Base-by-base conservation (phyloP, 306 rosid genomes). In the Gleditsia sinensis region DNA sequence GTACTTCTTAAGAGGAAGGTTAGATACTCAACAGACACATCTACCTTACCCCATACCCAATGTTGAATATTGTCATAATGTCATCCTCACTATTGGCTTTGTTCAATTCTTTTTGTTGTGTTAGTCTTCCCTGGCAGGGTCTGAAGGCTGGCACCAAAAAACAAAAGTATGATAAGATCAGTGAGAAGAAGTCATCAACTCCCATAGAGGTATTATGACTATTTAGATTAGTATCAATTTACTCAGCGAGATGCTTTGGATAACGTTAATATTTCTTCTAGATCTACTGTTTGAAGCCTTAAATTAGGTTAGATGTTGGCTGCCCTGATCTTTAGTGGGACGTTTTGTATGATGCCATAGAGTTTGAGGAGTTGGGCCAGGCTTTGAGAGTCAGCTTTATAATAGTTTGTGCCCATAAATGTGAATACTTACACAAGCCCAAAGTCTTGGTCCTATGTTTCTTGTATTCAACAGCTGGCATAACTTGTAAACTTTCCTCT, bases 91-190 rank as follows among this genome's bases (percentile, higher is more conserved):
- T 48, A 2, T 62, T 28, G 48, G 69, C 39, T 66, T 30, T 32
- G 48, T 69, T 28, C 75, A n/a, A 16, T 46, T 16, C 53, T 49
- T 72, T 76, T 61, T 76, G 34, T 69, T 46, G 48, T 75, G 74
- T 64, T 86, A 95, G 99, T 86, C 99, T 95, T 83, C 99, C 99
- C 36, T 95, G 99, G 99, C 99, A 95, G 77, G 99, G 99, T 70
- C 78, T 95, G 63, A 95, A 78, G 83, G 99, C 99, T 55, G 99
- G 99, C 84, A 95, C 89, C 43, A 95, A 95, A 81, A 95, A 95
- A 82, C 99, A 95, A 63, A 95, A 95, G 60, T 95, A 95, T 48
- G 99, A 95, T 58, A 92, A 85, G 84, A 95, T 95, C 65, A 95
- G 99, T 73, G 98, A 95, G 89, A 95, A 93, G 71, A 95, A 95